Conservation (phyloP, 2,329 filamentous ascomycete species). For the Pseudogymnoascus sp. region DNA sequence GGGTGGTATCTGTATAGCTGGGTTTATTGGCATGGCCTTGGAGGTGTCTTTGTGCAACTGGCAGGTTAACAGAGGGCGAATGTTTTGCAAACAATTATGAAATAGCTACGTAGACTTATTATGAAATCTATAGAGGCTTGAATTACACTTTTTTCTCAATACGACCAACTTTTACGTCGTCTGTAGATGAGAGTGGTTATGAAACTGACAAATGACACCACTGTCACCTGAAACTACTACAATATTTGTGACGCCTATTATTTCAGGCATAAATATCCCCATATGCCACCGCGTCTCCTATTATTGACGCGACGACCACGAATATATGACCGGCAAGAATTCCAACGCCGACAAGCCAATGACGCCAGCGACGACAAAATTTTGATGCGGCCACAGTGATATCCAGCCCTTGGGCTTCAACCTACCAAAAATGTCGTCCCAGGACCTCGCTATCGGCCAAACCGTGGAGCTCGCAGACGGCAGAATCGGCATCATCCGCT, state of each 20-base stretch:
- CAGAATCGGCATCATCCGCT: constrained; percentile 69
- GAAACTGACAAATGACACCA: not conserved
- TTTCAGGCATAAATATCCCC: not conserved
- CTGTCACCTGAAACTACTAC: not conserved
- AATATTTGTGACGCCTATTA: not conserved
- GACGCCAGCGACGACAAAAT: not conserved
- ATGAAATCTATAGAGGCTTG: not conserved
- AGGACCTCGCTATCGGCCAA: not conserved
- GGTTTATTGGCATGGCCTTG: constrained; percentile 72
- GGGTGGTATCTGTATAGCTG: constrained; percentile 80
- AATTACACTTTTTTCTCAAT: not conserved
- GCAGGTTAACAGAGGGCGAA: constrained; percentile 72
- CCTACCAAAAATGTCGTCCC: not conserved
- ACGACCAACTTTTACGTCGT: not conserved
- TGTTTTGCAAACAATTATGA: constrained; percentile 50
- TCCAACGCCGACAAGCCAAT: not conserved
- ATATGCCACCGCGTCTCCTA: not conserved
- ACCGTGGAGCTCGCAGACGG: constrained; percentile 66
- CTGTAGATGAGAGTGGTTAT: not conserved
- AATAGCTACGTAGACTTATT: not conserved
- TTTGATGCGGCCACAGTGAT: not conserved
- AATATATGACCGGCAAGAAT: not conserved
- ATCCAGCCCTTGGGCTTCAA: not conserved
- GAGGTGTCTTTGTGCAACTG: constrained; percentile 76
- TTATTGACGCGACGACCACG: constrained; percentile 3